Conservation (phyloP, 331 rosid species). For the Quercus tomentella region DNA sequence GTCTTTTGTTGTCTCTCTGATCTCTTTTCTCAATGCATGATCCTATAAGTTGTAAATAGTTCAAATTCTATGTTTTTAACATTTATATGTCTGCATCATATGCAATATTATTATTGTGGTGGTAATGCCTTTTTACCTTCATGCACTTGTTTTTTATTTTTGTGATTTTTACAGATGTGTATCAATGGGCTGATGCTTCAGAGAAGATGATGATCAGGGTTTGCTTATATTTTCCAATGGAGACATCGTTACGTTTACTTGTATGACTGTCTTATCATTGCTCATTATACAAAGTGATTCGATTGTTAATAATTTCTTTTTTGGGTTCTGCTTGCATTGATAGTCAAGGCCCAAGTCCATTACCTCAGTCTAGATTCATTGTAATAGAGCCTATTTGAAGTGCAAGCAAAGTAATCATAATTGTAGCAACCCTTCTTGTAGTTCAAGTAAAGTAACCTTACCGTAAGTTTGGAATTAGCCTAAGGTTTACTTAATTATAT, state of each 20-base stretch:
- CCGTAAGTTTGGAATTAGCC: too few relatives aligned
- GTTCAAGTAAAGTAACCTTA: too few relatives aligned
- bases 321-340: neutral
- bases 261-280: slow-evolving; percentile 38
- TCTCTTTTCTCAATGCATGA: neutral
- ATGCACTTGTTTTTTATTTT: neutral
- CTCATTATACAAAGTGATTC: neutral
- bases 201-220: slow-evolving; percentile 74
- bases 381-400: too few relatives aligned
- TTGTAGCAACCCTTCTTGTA: too few relatives aligned
- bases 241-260: slow-evolving; percentile 59
- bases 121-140: neutral
- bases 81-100: neutral
- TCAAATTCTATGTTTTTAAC: neutral
- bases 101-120: neutral
- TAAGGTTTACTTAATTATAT: too few relatives aligned
- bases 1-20: neutral
- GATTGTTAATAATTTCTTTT: neutral
- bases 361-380: too few relatives aligned
- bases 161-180: slow-evolving; percentile 57
- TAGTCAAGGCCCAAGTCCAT: too few relatives aligned
- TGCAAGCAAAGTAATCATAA: too few relatives aligned
- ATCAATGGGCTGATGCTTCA: slow-evolving; percentile 70
- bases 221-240: slow-evolving; percentile 76
- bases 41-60: neutral